phyloP scores from a whole-genome alignment of 805 yeast genomes.

The Yamadazyma ubonensis region DNA sequence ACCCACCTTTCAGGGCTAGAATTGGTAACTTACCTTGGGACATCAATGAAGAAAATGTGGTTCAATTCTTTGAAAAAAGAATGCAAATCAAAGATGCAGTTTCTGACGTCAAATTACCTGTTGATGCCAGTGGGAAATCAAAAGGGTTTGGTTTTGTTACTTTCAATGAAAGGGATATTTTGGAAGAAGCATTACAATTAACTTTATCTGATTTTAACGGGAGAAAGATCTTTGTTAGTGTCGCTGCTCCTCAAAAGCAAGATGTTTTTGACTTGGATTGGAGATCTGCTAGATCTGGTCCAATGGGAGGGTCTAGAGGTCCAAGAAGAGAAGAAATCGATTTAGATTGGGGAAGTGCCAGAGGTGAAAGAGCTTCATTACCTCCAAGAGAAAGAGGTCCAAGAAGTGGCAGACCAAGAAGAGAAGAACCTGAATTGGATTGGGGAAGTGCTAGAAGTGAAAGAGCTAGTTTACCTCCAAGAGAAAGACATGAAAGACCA shows the following conservation, averaged over 20 bases:
- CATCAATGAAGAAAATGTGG: constrained; percentile 61
- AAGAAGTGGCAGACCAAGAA: constrained; percentile 34
- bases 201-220: constrained; percentile 46
- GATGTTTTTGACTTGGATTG: constrained; percentile 48
- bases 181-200: constrained; percentile 52
- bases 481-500: constrained; percentile 42
- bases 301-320: constrained; percentile 24
- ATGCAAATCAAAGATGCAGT: constrained; percentile 52
- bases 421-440: constrained; percentile 59
- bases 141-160: constrained; percentile 58
- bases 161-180: constrained; percentile 43
- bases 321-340: constrained; percentile 45
- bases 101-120: constrained; percentile 68
- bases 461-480: constrained; percentile 35
- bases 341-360: constrained; percentile 30
- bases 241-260: constrained; percentile 56
- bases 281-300: constrained; percentile 33
- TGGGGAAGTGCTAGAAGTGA: constrained; percentile 50
- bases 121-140: constrained; percentile 61
- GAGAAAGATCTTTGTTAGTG: constrained; percentile 52
- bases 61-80: constrained; percentile 60
- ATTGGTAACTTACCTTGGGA: constrained; percentile 85
- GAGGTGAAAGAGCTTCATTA: constrained; percentile 24
- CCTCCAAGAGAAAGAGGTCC: constrained; percentile 6
- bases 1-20: constrained; percentile 90